These are phyloP conservation scores for Penicillium sp. DNA, from an alignment of 2,329 filamentous ascomycete genomes.

Conservation along the genomic window DNA sequence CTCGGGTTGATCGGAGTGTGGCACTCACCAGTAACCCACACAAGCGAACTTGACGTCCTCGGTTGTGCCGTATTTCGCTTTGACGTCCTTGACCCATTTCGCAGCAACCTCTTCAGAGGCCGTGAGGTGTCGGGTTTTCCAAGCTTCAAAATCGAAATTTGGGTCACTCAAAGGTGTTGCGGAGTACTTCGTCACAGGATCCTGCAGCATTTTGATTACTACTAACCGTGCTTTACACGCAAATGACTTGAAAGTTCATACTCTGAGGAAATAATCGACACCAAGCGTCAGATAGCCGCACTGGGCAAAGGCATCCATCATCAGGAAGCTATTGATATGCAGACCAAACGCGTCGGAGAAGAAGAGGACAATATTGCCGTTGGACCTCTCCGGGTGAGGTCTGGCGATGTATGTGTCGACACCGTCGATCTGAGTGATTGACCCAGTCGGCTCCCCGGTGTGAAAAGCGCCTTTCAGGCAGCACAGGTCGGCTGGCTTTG, in stretches of 20 bases:
- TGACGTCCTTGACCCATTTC: conserved; percentile 40
- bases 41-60: no score
- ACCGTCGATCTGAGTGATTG: conserved; percentile 35
- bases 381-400: conserved; percentile 33
- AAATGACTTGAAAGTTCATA: conserved; percentile 22
- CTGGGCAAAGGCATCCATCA: conserved; percentile 53
- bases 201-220: conserved; percentile 29
- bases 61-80: background rate
- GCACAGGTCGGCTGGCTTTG: conserved; percentile 26
- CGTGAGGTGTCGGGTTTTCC: conserved; percentile 49
- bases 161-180: conserved; percentile 35
- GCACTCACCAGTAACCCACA: no score
- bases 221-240: background rate
- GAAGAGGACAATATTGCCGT: conserved; percentile 49
- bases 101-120: conserved; percentile 49
- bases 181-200: conserved; percentile 48
- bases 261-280: conserved; percentile 51
- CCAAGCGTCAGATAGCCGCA: conserved; percentile 48
- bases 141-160: conserved; percentile 52
- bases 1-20: no score
- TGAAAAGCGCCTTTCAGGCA: conserved; percentile 47
- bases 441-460: conserved; percentile 41
- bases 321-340: conserved; percentile 46
- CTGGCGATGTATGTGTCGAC: conserved; percentile 45
- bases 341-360: conserved; percentile 52